Percentiles rank a stretch among this genome's conserved stretches.
Evolutionary conservation across 331 rosid species (phyloP).

Genomic region (Phaseolus coccineus): DNA sequence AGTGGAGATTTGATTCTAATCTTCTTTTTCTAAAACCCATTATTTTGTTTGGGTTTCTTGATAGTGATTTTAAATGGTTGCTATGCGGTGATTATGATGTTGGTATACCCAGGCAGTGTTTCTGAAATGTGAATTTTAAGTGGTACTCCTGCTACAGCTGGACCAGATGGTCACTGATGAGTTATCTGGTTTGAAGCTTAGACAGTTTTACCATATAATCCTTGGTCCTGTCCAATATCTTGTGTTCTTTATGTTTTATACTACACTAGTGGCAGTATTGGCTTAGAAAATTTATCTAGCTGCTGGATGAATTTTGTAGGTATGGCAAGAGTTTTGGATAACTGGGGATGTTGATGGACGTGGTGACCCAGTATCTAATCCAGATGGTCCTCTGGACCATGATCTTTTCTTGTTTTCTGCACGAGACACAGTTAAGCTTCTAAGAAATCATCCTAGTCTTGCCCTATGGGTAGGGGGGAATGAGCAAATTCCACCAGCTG

Average conservation of each 20-base stretch:
- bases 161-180: slow-evolving; percentile 1
- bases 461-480: slow-evolving; percentile 99
- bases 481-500: slow-evolving; percentile 91
- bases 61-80: slow-evolving; percentile 28
- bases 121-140: slow-evolving; percentile 9
- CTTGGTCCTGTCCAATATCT: slow-evolving; percentile 23
- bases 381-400: slow-evolving; percentile 90
- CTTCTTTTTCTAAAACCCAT: background rate
- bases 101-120: slow-evolving; percentile 17
- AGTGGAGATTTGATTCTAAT: background rate
- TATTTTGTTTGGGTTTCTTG: slow-evolving; percentile 20
- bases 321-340: slow-evolving; percentile 99
- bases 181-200: slow-evolving; percentile 29
- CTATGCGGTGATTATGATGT: slow-evolving; percentile 14
- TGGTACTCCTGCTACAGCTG: slow-evolving; percentile 11
- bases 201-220: slow-evolving; percentile 30
- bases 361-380: slow-evolving; percentile 82
- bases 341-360: slow-evolving; percentile 98
- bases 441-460: slow-evolving; percentile 92
- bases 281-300: slow-evolving; percentile 40
- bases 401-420: slow-evolving; percentile 92
- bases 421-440: slow-evolving; percentile 92
- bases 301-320: slow-evolving; percentile 58
- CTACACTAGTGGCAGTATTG: slow-evolving; percentile 13
- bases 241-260: slow-evolving; percentile 17